Evolutionary conservation across 768 basidiomycete genomes (phyloP).

Genomic region (Fistulinella prunicolor): DNA sequence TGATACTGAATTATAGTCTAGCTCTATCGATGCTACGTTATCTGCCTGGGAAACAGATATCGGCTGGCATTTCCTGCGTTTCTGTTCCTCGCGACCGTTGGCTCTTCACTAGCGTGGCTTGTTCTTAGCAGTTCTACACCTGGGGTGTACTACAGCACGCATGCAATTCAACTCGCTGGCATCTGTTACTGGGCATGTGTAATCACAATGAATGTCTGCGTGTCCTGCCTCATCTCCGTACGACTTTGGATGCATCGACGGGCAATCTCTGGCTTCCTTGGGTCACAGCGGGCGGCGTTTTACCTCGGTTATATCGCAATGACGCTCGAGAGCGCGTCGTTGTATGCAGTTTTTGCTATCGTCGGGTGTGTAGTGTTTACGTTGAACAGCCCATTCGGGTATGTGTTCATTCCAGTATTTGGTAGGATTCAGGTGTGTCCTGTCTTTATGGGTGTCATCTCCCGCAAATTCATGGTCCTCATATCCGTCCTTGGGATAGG

Average conservation of each 20-base stretch:
- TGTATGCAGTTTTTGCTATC: slow-evolving; percentile 15
- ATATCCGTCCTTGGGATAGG: too few species aligned
- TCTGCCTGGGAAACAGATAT: neutral
- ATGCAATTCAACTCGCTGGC: neutral
- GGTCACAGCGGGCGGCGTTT: slow-evolving; percentile 12
- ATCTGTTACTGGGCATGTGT: slow-evolving; percentile 15
- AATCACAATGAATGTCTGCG: slow-evolving; percentile 13
- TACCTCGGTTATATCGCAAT: slow-evolving; percentile 23
- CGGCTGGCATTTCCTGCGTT: neutral
- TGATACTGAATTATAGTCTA: neutral
- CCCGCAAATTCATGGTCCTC: neutral
- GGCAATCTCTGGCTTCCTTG: slow-evolving; percentile 6
- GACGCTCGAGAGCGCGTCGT: slow-evolving; percentile 24
- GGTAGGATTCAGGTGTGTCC: slow-evolving; percentile 19
- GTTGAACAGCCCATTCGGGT: slow-evolving; percentile 20
- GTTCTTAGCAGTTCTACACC: neutral
- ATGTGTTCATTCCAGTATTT: slow-evolving; percentile 22
- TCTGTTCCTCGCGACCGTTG: neutral
- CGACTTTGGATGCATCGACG: slow-evolving; percentile 21
- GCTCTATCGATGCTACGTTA: neutral
- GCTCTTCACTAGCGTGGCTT: neutral
- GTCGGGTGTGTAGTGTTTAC: slow-evolving; percentile 10
- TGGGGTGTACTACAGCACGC: neutral
- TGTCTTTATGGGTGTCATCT: too few species aligned
- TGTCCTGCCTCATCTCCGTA: slow-evolving; percentile 11